Percentiles rank a stretch among this genome's conserved stretches.
Conservation (phyloP, 768 basidiomycete species). For the Pholiota microspora region DNA sequence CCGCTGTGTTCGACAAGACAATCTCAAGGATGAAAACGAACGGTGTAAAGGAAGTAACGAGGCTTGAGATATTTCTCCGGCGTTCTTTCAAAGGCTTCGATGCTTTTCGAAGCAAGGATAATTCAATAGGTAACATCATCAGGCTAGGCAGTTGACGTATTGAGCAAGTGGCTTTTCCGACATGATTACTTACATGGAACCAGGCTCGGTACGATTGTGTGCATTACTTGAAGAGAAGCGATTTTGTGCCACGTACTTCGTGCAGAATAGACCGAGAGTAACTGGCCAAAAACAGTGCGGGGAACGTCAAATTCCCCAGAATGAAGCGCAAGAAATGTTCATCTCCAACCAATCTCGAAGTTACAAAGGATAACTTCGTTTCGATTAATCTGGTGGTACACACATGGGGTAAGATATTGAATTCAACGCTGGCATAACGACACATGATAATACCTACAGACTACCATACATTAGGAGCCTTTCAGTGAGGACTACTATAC, state of each 20-base stretch:
- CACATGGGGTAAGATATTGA: no score
- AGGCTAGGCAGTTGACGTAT: no score
- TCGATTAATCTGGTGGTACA: not conserved
- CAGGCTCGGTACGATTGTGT: no score
- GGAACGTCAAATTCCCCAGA: constrained; percentile 6
- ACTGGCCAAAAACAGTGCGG: not conserved
- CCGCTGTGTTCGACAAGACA: not conserved
- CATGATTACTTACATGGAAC: not conserved
- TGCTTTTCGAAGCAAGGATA: constrained; percentile 5
- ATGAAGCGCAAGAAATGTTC: not conserved
- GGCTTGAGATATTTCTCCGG: constrained; percentile 16
- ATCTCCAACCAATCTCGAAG: not conserved
- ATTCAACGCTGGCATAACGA: no score
- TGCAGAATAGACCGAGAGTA: not conserved
- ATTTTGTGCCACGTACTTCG: not conserved
- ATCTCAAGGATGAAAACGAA: constrained; percentile 5
- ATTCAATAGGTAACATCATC: not conserved
- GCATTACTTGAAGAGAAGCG: no score
- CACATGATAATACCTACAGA: not conserved
- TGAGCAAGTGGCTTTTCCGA: no score
- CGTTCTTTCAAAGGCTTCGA: constrained; percentile 5
- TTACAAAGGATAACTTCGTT: not conserved
- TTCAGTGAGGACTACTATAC: no score
- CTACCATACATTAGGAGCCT: not conserved
- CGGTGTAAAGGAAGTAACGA: constrained; percentile 14